phyloP scores from a whole-genome alignment of 2,329 filamentous ascomycete species.

The Neurospora crassa region DNA sequence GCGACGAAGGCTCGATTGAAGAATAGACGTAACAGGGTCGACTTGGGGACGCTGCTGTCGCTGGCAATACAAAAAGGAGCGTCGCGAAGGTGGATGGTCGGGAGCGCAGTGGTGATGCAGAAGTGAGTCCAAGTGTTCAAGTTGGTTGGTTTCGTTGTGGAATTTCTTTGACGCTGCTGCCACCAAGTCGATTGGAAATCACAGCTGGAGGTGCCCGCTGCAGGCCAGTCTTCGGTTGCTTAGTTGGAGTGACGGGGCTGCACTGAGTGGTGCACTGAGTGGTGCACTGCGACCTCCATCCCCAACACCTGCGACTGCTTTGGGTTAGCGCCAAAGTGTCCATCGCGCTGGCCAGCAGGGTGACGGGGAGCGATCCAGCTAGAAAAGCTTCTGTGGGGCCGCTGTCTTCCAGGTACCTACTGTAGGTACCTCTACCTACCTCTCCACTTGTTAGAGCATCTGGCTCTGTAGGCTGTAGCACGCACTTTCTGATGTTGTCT shows the following conservation, averaged over 20 bases:
- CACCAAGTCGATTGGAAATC: not conserved
- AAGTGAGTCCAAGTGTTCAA: not conserved
- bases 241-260: not conserved
- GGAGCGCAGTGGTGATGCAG: not conserved
- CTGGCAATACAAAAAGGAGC: not conserved
- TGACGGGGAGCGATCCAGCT: not conserved
- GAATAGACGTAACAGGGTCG: not conserved
- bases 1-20: not conserved
- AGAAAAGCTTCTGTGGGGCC: not conserved
- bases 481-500: not conserved
- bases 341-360: not conserved
- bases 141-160: not conserved
- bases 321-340: not conserved
- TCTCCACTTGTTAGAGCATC: not conserved
- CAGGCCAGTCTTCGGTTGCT: not conserved
- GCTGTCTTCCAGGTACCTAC: not conserved
- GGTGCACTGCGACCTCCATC: no score
- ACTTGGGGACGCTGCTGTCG: not conserved
- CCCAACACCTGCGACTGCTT: not conserved
- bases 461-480: no score
- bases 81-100: not conserved
- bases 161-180: not conserved
- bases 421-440: not conserved
- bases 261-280: not conserved
- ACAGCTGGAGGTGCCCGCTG: not conserved